A percentile compares a stretch with the other conserved stretches of the same genome.
Evolutionary conservation across 352 stramenopile species (phyloP).

Genomic region (Peronospora destructor): DNA sequence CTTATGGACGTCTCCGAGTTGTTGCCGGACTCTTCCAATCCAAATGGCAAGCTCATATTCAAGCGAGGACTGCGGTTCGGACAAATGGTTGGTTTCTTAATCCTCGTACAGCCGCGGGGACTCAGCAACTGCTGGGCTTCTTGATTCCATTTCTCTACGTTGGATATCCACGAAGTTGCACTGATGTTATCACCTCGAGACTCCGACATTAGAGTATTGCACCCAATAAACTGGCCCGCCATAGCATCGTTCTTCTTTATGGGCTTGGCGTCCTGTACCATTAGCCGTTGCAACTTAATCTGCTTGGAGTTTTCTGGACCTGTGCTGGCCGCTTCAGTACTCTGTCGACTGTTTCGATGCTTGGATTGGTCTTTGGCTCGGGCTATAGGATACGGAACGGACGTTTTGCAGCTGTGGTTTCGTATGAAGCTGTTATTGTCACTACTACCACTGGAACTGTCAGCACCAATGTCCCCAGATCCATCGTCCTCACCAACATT

Average conservation of each 20-base stretch:
- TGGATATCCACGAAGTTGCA: constrained; percentile 36
- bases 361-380: constrained; percentile 21
- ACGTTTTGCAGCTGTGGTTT: constrained; percentile 14
- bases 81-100: constrained; percentile 23
- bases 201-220: constrained; percentile 22
- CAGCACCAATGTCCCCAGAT: constrained; percentile 17
- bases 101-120: constrained; percentile 27
- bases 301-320: constrained; percentile 6
- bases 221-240: constrained; percentile 19
- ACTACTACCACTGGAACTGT: constrained; percentile 27
- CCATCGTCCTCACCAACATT: constrained; percentile 32
- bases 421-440: constrained; percentile 18
- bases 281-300: constrained; percentile 14
- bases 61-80: too few relatives aligned
- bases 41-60: constrained; percentile 7
- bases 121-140: constrained; percentile 28
- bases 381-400: constrained; percentile 8
- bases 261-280: constrained; percentile 9
- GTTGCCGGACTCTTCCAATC: constrained; percentile 31
- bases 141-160: constrained; percentile 37
- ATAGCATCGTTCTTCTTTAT: constrained; percentile 21
- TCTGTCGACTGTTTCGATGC: constrained; percentile 2
- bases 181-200: constrained; percentile 5
- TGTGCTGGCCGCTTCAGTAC: constrained; percentile 6
- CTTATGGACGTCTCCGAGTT: constrained; percentile 39